Conservation (phyloP, 257 asterid species). For the Lavandula angustifolia region DNA sequence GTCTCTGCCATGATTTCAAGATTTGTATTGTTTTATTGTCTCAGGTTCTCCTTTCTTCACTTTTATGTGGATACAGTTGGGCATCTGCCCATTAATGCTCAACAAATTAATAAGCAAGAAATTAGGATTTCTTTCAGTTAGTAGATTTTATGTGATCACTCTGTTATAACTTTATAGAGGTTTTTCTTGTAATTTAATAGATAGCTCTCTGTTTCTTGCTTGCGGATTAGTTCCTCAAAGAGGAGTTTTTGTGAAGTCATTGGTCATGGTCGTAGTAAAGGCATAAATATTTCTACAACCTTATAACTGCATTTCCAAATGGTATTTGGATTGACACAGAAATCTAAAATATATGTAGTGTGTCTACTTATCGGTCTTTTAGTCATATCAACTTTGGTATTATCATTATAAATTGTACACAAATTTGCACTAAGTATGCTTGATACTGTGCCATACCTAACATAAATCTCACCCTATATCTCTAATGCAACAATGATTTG, state of each 20-base stretch:
- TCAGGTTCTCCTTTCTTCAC: neutral
- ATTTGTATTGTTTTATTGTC: neutral
- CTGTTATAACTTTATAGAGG: neutral
- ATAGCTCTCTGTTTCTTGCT: constrained; percentile 4
- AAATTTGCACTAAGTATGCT: constrained; percentile 7
- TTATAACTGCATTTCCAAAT: constrained; percentile 18
- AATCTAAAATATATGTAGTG: constrained; percentile 7
- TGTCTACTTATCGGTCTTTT: neutral
- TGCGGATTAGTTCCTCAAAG: constrained; percentile 2
- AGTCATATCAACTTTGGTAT: neutral
- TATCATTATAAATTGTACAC: constrained; percentile 6
- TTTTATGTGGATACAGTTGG: neutral
- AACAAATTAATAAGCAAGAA: too few species aligned
- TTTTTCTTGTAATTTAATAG: constrained; percentile 1
- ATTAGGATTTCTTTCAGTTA: constrained; percentile 10
- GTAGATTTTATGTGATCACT: neutral
- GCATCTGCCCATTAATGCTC: neutral
- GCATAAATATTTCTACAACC: neutral
- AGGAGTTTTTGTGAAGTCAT: constrained; percentile 6
- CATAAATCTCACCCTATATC: neutral
- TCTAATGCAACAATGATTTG: constrained; percentile 4
- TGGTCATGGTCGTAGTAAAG: neutral
- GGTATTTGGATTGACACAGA: constrained; percentile 10
- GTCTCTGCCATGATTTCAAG: neutral
- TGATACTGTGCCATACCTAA: neutral